Evolutionary conservation across 768 basidiomycete species (phyloP), one percentile per base, ranked within the genome.

Genomic region (Strobilomyces dryophilus): DNA sequence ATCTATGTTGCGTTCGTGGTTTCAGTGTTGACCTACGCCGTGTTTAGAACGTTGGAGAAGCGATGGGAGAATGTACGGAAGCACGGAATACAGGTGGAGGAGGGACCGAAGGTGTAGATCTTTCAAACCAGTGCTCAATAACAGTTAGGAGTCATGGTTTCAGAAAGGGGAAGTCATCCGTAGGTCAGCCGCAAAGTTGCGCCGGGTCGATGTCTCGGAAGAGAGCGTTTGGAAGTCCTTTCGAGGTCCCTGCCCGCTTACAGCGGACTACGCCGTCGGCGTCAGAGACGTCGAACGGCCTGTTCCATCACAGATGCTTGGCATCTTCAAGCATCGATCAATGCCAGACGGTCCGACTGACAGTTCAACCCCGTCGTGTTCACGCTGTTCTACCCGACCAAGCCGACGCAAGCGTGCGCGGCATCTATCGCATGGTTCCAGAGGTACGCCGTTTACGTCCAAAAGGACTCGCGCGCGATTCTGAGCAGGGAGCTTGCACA

Each of bases 1-100:
- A 66, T 81, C 31, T 66, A 75, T 34, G 69, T 71, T 18, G 75
- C 69, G 15, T 75, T 72, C 42, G 64, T 64, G 26, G 66, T 69
- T 1, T 64, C 71, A 1, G 51, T 51, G n/a, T 34, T 74, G 21
- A 17, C 62, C 8, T 78, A 76, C 61, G 55, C 47, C 14, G 54
- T 46, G 32, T 47, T 70, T 15, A 65, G 75, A 41, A 41, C 59
- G 8, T 17, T 67, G 20, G 74, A 75, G 58, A 62, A 39, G 34
- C 15, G 49, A 34, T 36, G 35, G 35, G 35, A 36, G 5, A 36
- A 15, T 5, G 35, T 12, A 17, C 15, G 35, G 35, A 15, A 36
- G 15, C 14, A 5, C 12, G 35, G 14, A 4, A 5, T 15, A 15
- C 14, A 36, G 35, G 14, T 15, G 35, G 35, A 36, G 35, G 15